phyloP scores from a whole-genome alignment of 345 rosid genomes.

The Populus pruinosa region DNA sequence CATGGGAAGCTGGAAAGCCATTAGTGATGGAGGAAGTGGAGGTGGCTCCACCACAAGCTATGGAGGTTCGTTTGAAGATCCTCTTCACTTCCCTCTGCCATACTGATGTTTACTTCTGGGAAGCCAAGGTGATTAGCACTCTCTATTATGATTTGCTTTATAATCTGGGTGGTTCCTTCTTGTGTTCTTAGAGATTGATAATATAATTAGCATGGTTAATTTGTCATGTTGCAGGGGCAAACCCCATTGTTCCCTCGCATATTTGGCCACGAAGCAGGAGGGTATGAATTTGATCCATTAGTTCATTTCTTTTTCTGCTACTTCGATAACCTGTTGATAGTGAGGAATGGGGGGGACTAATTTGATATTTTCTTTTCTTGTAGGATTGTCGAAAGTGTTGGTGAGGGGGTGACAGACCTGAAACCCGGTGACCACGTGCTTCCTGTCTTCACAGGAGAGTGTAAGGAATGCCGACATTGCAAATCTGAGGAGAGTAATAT shows the following conservation, averaged over 20 bases:
- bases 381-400: slow-evolving; percentile 43
- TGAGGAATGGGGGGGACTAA: not conserved
- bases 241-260: slow-evolving; percentile 16
- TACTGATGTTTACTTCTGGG: slow-evolving; percentile 58
- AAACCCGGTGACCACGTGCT: slow-evolving; percentile 42
- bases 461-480: slow-evolving; percentile 34
- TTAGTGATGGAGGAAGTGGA: slow-evolving; percentile 50
- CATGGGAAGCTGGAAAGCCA: slow-evolving; percentile 62
- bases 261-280: slow-evolving; percentile 24
- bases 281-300: not conserved
- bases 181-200: not conserved
- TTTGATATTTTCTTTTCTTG: not conserved
- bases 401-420: slow-evolving; percentile 35
- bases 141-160: not conserved
- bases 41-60: slow-evolving; percentile 50
- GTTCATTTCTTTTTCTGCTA: not conserved
- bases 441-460: slow-evolving; percentile 43
- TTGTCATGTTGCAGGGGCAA: slow-evolving; percentile 14
- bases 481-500: slow-evolving; percentile 36
- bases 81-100: slow-evolving; percentile 43
- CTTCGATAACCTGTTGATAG: not conserved
- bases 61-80: slow-evolving; percentile 44
- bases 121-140: slow-evolving; percentile 33
- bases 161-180: not conserved
- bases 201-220: not conserved